Evolutionary conservation across 1,284 basidiomycete species (phyloP).

Genomic region (Malassezia japonica): DNA sequence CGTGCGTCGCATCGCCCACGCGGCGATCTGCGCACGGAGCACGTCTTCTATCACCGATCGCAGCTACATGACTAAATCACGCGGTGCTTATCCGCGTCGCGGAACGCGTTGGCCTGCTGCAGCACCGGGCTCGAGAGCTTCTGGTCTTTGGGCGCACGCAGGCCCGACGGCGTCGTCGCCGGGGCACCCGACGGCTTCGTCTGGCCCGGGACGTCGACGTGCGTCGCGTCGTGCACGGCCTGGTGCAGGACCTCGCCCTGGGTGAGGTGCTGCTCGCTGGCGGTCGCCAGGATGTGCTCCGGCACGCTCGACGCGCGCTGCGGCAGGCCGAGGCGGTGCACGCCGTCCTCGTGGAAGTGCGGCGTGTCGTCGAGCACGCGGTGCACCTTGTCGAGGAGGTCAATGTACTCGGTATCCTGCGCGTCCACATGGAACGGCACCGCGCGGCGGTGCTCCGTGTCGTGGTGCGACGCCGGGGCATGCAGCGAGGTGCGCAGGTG

Average conservation of each 20-base stretch:
- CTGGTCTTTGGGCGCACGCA: not conserved
- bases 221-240: slow-evolving; percentile 4
- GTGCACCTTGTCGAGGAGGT: slow-evolving; percentile 12
- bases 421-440: slow-evolving; percentile 8
- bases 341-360: not conserved
- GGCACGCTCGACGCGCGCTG: slow-evolving; percentile 7
- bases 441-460: slow-evolving; percentile 9
- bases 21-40: too few relatives aligned
- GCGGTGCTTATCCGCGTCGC: not conserved
- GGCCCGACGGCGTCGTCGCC: not conserved
- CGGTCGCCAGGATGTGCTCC: not conserved
- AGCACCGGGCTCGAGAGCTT: not conserved
- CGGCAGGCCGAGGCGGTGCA: slow-evolving; percentile 4
- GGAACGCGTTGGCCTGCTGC: not conserved
- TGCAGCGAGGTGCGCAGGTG: slow-evolving; percentile 24
- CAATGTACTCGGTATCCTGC: slow-evolving; percentile 5
- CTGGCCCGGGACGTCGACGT: not conserved
- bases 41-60: too few relatives aligned
- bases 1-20: too few relatives aligned
- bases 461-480: not conserved
- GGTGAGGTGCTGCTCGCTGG: slow-evolving; percentile 1
- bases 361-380: slow-evolving; percentile 4
- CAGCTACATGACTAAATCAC: slow-evolving; percentile 11
- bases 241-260: slow-evolving; percentile 12
- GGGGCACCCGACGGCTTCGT: not conserved